Evolutionary conservation across 2,329 filamentous ascomycete genomes (phyloP).

Genomic region (Alternaria dauci): DNA sequence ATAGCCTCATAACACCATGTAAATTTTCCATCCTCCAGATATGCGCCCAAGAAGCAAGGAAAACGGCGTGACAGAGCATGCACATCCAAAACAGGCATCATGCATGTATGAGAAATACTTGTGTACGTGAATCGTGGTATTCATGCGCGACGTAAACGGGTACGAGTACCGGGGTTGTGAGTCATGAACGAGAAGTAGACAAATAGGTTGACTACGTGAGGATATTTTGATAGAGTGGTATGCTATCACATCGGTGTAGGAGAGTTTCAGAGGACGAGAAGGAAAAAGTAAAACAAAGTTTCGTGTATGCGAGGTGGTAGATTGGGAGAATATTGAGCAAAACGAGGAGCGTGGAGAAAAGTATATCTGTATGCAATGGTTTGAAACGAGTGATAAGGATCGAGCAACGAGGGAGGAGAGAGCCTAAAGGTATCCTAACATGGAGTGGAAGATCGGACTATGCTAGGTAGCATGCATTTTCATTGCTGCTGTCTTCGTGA

Average conservation of each 20-base stretch:
- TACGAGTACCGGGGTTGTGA: not conserved
- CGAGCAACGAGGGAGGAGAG: not conserved
- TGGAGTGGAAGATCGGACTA: not conserved
- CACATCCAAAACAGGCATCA: not conserved
- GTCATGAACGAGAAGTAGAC: not conserved
- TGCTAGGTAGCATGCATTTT: not conserved
- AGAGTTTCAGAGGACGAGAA: not conserved
- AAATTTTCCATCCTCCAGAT: not conserved
- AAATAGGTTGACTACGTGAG: not conserved
- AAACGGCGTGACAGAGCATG: constrained; percentile 1
- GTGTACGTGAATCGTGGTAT: not conserved
- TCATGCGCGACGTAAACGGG: constrained; percentile 1
- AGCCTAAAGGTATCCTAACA: not conserved
- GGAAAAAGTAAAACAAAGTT: not conserved
- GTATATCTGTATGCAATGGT: not conserved
- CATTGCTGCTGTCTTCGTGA: not conserved
- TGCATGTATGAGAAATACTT: not conserved
- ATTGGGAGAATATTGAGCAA: not conserved
- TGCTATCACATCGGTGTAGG: not conserved
- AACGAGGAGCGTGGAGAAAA: not conserved
- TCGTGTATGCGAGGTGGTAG: not conserved
- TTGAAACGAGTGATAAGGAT: not conserved
- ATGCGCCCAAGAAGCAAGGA: constrained; percentile 1
- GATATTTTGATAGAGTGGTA: not conserved
- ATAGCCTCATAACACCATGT: not conserved